These are phyloP conservation scores for Polyporus arcularius DNA, from an alignment of 768 basidiomycete genomes.

Conservation along the genomic window DNA sequence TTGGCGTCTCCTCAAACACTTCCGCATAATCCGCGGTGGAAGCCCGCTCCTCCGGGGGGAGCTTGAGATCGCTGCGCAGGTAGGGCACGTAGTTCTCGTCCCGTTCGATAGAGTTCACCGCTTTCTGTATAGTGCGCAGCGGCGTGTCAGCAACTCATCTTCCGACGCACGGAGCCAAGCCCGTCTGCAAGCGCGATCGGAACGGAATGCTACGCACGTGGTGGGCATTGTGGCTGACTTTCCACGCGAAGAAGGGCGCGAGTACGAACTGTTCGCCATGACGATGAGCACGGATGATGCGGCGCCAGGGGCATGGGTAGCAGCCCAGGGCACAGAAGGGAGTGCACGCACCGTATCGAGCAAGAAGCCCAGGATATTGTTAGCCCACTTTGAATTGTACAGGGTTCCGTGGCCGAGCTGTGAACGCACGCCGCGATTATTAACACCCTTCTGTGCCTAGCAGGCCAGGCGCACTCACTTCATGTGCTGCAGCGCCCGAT, in stretches of 20 bases:
- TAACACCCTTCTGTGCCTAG: slow-evolving; percentile 4
- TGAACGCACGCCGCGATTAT: neutral
- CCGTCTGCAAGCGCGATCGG: neutral
- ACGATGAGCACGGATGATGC: neutral
- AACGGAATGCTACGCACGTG: slow-evolving; percentile 23
- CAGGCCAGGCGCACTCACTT: slow-evolving; percentile 15
- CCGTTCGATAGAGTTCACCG: slow-evolving; percentile 30
- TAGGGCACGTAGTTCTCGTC: slow-evolving; percentile 36
- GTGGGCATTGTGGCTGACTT: slow-evolving; percentile 31
- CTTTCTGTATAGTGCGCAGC: slow-evolving; percentile 23
- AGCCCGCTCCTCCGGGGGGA: slow-evolving; percentile 27
- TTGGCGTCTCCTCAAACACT: slow-evolving; percentile 33
- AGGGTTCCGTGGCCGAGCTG: slow-evolving; percentile 33
- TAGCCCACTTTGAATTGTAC: slow-evolving; percentile 26
- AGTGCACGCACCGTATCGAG: slow-evolving; percentile 28
- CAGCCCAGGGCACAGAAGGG: neutral
- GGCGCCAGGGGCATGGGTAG: neutral
- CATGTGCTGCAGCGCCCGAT: slow-evolving; percentile 17
- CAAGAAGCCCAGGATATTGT: slow-evolving; percentile 31
- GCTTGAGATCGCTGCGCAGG: slow-evolving; percentile 25
- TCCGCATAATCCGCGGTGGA: slow-evolving; percentile 30
- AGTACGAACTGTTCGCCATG: slow-evolving; percentile 27
- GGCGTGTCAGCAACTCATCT: neutral
- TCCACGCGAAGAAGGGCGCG: slow-evolving; percentile 34
- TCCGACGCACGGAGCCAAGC: neutral